Evolutionary conservation across 768 basidiomycete genomes (phyloP).

Genomic region (Leccinum subtestaceum): DNA sequence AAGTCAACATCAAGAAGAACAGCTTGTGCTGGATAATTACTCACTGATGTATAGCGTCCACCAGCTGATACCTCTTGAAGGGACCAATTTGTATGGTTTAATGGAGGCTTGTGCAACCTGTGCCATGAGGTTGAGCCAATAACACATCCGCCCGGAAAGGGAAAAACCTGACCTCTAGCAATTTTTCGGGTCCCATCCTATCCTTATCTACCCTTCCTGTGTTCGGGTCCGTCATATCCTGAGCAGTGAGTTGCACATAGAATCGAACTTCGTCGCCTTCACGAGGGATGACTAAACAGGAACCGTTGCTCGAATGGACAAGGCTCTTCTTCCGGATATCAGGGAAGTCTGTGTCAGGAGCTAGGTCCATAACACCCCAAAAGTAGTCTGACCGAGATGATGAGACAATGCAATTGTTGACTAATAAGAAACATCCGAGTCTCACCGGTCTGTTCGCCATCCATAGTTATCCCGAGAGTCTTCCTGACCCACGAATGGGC

Average conservation of each 20-base stretch:
- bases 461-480: constrained; percentile 59
- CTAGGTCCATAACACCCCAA: constrained; percentile 46
- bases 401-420: not conserved
- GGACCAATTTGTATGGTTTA: constrained; percentile 37
- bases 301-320: constrained; percentile 50
- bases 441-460: constrained; percentile 64
- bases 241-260: constrained; percentile 50
- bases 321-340: constrained; percentile 48
- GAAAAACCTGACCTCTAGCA: constrained; percentile 36
- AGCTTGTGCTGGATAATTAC: constrained; percentile 3
- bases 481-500: constrained; percentile 86
- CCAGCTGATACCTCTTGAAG: constrained; percentile 39
- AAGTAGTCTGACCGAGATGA: constrained; percentile 31
- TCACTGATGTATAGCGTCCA: constrained; percentile 51
- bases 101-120: constrained; percentile 42
- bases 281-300: constrained; percentile 52
- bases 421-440: not conserved
- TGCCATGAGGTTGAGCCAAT: not conserved
- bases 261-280: constrained; percentile 46
- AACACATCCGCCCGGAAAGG: not conserved
- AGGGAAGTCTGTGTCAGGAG: constrained; percentile 52
- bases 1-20: not conserved
- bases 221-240: constrained; percentile 33
- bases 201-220: constrained; percentile 43
- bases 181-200: constrained; percentile 35